These are phyloP conservation scores for Myochromella boudieri DNA, from an alignment of 768 basidiomycete genomes.

Conservation along the genomic window DNA sequence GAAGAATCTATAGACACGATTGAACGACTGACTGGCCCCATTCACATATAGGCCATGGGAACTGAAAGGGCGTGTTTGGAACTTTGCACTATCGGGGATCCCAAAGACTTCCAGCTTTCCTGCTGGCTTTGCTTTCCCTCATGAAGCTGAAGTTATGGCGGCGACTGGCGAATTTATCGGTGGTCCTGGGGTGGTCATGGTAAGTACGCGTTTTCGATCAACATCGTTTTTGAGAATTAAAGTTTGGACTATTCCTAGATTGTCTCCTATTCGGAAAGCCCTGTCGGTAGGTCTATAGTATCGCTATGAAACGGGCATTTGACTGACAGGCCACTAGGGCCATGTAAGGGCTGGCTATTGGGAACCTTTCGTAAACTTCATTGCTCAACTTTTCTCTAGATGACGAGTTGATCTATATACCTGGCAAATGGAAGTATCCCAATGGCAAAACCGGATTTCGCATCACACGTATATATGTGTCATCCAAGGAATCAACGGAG, in stretches of 20 bases:
- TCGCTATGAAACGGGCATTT: neutral
- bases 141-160: constrained; percentile 25
- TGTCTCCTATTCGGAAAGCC: constrained; percentile 29
- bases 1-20: neutral
- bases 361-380: neutral
- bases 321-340: constrained; percentile 15
- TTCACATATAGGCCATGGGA: constrained; percentile 27
- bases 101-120: constrained; percentile 24
- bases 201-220: too few species aligned
- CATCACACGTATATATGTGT: constrained; percentile 35
- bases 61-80: constrained; percentile 27
- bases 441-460: constrained; percentile 24
- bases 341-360: constrained; percentile 19
- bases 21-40: neutral
- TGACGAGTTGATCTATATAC: constrained; percentile 33
- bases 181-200: constrained; percentile 25
- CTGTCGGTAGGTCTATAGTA: constrained; percentile 25
- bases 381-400: constrained; percentile 17
- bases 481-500: constrained; percentile 25
- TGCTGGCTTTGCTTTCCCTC: constrained; percentile 26
- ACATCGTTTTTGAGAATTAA: too few species aligned
- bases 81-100: constrained; percentile 23
- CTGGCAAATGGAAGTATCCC: constrained; percentile 32
- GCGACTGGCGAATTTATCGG: constrained; percentile 29
- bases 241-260: constrained; percentile 22